Evolutionary conservation across 805 yeast species (phyloP), one percentile per base, ranked within the genome.

Genomic region (Candida awuae): DNA sequence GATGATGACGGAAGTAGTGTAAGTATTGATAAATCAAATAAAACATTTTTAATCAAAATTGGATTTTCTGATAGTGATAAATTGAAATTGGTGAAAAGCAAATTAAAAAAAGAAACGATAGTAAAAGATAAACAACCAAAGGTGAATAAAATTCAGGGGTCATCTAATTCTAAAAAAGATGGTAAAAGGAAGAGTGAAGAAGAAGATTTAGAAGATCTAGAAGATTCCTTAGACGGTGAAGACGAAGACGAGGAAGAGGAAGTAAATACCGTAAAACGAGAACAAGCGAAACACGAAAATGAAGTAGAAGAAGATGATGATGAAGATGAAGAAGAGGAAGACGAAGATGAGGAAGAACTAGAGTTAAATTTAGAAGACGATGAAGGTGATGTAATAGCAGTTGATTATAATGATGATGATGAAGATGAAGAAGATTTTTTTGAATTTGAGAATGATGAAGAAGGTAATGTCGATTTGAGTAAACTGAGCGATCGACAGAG

Each of bases 401-500:
- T 30, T 4, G 40, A 31, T 9, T 23, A 29, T 12, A 42, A 38
- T 7, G 30, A 38, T 12, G 44, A 34, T 20, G 29, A 34, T 6
- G 37, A 30, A 15, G 32, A 31, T 8, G 35, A 29, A 38, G 39
- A 42, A 27, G 41, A 44, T 37, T 45, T 45, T 9, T 45, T 44
- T 35, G 74, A 67, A 39, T 31, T 47, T 39, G 42, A 34, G 21
- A 18, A 32, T 19, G 25, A 15, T 9, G 38, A 29, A 19, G 49
- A 44, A 6, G 43, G 38, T 13, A 42, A 42, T n/a, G 47, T 34
- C n/a, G 49, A 44, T 15, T 42, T 66, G 23, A 27, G 18, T 30
- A 42, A 68, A 37, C 65, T 73, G 71, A 75, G 80, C 2, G 80
- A 73, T 42, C 55, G 80, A 45, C 81, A 75, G 53, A 54, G 77